Base-by-base conservation (phyloP, 2,329 filamentous ascomycete species). In the Sporothrix curviconia region DNA sequence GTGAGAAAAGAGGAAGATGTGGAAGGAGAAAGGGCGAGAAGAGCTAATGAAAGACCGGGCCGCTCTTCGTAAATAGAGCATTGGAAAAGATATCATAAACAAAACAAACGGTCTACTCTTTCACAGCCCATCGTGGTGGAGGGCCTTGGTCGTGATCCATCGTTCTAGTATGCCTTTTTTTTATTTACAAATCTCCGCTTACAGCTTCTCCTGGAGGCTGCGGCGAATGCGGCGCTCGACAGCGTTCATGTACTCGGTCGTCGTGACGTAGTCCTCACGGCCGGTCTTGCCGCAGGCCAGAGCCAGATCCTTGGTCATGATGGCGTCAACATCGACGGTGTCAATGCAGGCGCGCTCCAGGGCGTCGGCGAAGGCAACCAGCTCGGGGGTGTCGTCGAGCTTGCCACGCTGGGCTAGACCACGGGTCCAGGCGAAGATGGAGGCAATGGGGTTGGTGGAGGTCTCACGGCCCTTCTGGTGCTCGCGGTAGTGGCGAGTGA, bases 251-350 rank as follows among this genome's bases (percentile, higher is more conserved):
- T 97, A 99, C 78, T 95, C 88, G 65, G 80, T 83, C 58, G 92
- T 97, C 55, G 91, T 96, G 65, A 95, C 94, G 76, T 92, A 97
- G 69, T 90, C 86, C 66, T 83, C 83, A 64, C 89, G 83, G 61
- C 83, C 86, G 67, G 87, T 91, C 81, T 92, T 92, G 68, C 94
- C 94, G 72, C 89, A 94, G 50, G 92, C 89, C 59, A 97, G 83
- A n/a, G 94, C 94, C 66, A 99, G 77, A 75, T 99, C 94, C 85
- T 99, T 99, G 73, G 94, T 99, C 94, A 97, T 99, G 78, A 97
- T 88, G 62, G 89, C 89, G 70, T 97, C 92, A 59, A 89, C 74
- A 71, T 97, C 89, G 65, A 99, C 94, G 25, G 92, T 92, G 73
- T 97, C 91, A 59, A 96, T 80, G 73, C 94, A 96, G 37, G 94